Conservation (phyloP, 345 rosid species). For the Hibiscus syriacus region DNA sequence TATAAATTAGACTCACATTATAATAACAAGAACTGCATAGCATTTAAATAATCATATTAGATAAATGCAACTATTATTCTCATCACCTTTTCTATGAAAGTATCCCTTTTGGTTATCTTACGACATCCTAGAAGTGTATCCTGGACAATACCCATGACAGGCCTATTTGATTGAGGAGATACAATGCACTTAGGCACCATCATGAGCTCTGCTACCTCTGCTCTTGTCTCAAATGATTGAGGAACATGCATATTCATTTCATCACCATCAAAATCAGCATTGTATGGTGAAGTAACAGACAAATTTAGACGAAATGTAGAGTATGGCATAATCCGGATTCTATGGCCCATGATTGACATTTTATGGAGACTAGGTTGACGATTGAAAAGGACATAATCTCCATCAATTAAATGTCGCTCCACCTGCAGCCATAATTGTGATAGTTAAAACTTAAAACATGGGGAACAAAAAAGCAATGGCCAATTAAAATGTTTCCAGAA, state of each 20-base stretch:
- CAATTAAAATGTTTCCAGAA: background rate
- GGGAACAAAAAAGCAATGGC: background rate
- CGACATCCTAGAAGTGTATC: constrained; percentile 96
- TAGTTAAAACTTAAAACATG: constrained; percentile 1
- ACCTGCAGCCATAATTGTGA: constrained; percentile 24
- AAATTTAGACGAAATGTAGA: constrained; percentile 89
- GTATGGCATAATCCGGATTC: constrained; percentile 94
- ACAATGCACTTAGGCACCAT: constrained; percentile 99
- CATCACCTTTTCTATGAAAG: constrained; percentile 90
- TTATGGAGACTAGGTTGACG: constrained; percentile 99
- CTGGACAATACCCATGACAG: constrained; percentile 99
- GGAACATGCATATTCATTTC: constrained; percentile 99
- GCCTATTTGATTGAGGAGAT: constrained; percentile 92
- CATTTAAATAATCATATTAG: background rate
- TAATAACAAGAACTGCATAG: background rate
- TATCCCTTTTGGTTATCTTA: constrained; percentile 94
- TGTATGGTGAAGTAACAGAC: constrained; percentile 95
- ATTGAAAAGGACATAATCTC: constrained; percentile 86
- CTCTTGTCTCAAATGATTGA: constrained; percentile 93
- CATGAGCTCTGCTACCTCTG: constrained; percentile 95
- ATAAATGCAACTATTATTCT: background rate
- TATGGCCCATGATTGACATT: constrained; percentile 98
- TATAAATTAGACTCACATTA: background rate
- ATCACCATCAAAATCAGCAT: constrained; percentile 99
- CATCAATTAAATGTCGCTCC: constrained; percentile 90